These are phyloP conservation scores for Iodosphaeria phyllophila DNA, from an alignment of 2,329 filamentous ascomycete species.

Conservation along the genomic window DNA sequence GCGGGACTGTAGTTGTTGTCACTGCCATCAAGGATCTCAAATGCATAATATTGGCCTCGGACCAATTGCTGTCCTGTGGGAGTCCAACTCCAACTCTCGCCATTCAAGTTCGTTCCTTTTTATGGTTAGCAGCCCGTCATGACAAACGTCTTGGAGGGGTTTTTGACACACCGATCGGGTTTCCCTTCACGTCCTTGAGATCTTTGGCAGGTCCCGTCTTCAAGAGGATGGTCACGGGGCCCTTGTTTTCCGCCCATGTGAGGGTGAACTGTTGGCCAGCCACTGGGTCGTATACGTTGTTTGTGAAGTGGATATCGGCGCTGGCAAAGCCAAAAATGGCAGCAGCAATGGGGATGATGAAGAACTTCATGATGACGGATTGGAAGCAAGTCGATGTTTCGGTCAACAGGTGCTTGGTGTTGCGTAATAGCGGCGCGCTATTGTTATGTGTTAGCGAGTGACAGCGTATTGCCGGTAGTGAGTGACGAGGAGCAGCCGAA, in stretches of 20 bases:
- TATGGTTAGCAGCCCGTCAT: constrained; percentile 3
- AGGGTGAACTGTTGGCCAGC: constrained; percentile 23
- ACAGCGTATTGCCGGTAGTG: not conserved
- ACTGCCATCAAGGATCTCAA: constrained; percentile 22
- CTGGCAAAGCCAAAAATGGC: constrained; percentile 13
- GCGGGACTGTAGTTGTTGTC: constrained; percentile 24
- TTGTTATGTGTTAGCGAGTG: constrained; percentile 1
- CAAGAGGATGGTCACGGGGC: constrained; percentile 22
- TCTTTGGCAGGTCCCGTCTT: constrained; percentile 17
- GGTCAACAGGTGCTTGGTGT: constrained; percentile 2
- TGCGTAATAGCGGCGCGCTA: constrained; percentile 2
- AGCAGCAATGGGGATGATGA: constrained; percentile 10
- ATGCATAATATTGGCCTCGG: constrained; percentile 23
- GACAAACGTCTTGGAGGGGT: not conserved
- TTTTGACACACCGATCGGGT: constrained; percentile 18
- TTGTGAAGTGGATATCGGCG: constrained; percentile 15
- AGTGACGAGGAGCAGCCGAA: not conserved
- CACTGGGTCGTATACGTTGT: constrained; percentile 15
- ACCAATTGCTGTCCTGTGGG: constrained; percentile 16
- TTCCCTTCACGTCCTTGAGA: constrained; percentile 16
- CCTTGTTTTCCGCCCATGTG: constrained; percentile 20
- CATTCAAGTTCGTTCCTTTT: constrained; percentile 15
- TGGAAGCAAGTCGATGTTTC: not conserved
- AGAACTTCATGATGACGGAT: constrained; percentile 15
- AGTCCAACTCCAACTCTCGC: constrained; percentile 19